These are phyloP conservation scores for thale cress (Arabidopsis thaliana) DNA, from an alignment of 345 rosid species.

Conservation along the genomic window TAIR10.1 NC_003070.9:1748501-1749000, in stretches of 20 bases:
- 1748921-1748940: too few species aligned
- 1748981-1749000: neutral
- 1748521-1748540: slow-evolving; percentile 85
- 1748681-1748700: slow-evolving; percentile 93
- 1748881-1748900: too few species aligned
- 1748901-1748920: too few species aligned
- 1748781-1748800: slow-evolving; percentile 17
- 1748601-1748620: slow-evolving; percentile 88
- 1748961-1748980: too few species aligned
- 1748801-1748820: neutral
- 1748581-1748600: slow-evolving; percentile 94
- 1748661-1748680: slow-evolving; percentile 93
- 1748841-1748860: neutral
- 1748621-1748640: slow-evolving; percentile 97
- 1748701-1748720: slow-evolving; percentile 90
- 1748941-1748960: too few species aligned
- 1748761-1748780: slow-evolving; percentile 85
- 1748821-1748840: neutral
- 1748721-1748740: slow-evolving; percentile 71
- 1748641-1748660: slow-evolving; percentile 98
- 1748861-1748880: too few species aligned
- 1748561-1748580: slow-evolving; percentile 92
- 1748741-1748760: slow-evolving; percentile 82
- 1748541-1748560: slow-evolving; percentile 80
- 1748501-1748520: slow-evolving; percentile 93